Percentiles rank a stretch among this genome's conserved stretches.
Evolutionary conservation across 2,329 filamentous ascomycete species (phyloP).

Genomic region (Thielaviopsis punctulata): DNA sequence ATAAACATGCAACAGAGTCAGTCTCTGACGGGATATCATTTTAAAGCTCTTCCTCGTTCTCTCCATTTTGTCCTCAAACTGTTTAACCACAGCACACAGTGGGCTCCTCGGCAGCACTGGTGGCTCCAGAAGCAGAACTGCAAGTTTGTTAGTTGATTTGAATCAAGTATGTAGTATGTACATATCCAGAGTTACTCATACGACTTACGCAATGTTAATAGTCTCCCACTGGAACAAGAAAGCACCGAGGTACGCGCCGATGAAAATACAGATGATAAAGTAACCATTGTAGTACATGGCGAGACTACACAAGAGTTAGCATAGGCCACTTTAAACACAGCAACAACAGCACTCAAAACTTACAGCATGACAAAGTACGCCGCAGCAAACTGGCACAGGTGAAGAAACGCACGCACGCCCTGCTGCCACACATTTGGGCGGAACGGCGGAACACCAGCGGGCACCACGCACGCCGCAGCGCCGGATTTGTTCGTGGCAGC

Average conservation of each 20-base stretch:
- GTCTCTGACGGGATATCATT: background rate
- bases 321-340: background rate
- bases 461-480: background rate
- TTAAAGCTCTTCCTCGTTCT: background rate
- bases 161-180: too few relatives aligned
- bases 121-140: constrained; percentile 13
- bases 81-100: constrained; percentile 26
- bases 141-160: background rate
- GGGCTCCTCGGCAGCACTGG: constrained; percentile 22
- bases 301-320: constrained; percentile 16
- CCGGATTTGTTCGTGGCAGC: constrained; percentile 8
- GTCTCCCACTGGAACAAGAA: constrained; percentile 60
- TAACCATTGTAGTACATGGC: constrained; percentile 52
- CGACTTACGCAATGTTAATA: constrained; percentile 19
- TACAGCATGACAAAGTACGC: constrained; percentile 65
- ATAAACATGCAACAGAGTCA: background rate
- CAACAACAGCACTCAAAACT: constrained; percentile 9
- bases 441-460: constrained; percentile 20
- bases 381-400: constrained; percentile 54
- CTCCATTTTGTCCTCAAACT: background rate
- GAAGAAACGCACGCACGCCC: constrained; percentile 44
- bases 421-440: constrained; percentile 50
- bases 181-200: too few relatives aligned
- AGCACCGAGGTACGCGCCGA: constrained; percentile 55
- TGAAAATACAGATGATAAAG: constrained; percentile 64